Evolutionary conservation across 441 rosid species (phyloP).

Genomic region (Gossypium trilobum): DNA sequence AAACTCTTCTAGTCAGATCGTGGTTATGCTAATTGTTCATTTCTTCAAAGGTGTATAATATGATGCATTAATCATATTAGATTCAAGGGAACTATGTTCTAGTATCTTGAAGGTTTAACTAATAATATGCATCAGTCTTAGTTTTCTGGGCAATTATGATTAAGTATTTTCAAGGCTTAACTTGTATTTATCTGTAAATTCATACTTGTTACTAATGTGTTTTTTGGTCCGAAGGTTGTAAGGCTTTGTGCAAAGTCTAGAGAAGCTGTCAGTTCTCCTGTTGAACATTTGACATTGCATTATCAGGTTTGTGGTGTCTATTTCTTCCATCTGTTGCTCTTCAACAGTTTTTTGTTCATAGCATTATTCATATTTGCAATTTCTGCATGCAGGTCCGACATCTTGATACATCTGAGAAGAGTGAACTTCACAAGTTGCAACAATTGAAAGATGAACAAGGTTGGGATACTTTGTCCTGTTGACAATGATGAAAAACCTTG

Average conservation of each 20-base stretch:
- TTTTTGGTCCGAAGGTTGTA: slow-evolving; percentile 54
- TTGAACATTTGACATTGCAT: slow-evolving; percentile 97
- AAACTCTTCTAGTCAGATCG: not conserved
- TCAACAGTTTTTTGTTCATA: not conserved
- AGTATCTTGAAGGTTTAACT: not conserved
- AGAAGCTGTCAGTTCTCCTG: slow-evolving; percentile 98
- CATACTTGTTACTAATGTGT: not conserved
- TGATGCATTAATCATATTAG: slow-evolving; percentile 2
- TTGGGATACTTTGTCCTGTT: slow-evolving; percentile 14
- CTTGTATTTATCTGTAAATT: not conserved
- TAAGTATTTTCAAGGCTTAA: not conserved
- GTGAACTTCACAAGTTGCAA: slow-evolving; percentile 92
- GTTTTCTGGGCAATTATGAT: not conserved
- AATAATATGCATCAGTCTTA: not conserved
- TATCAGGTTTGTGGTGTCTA: slow-evolving; percentile 64
- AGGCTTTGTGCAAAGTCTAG: slow-evolving; percentile 98
- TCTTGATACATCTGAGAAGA: slow-evolving; percentile 97
- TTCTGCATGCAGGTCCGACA: slow-evolving; percentile 70
- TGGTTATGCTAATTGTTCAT: not conserved
- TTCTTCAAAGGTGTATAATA: not conserved
- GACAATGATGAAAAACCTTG: not conserved
- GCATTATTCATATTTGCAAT: slow-evolving; percentile 17
- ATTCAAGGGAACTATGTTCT: not conserved
- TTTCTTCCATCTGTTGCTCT: slow-evolving; percentile 8
- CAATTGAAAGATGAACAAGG: slow-evolving; percentile 99